These are phyloP conservation scores for Alternaria sp. DNA, from an alignment of 2,329 filamentous ascomycete species.

Conservation along the genomic window DNA sequence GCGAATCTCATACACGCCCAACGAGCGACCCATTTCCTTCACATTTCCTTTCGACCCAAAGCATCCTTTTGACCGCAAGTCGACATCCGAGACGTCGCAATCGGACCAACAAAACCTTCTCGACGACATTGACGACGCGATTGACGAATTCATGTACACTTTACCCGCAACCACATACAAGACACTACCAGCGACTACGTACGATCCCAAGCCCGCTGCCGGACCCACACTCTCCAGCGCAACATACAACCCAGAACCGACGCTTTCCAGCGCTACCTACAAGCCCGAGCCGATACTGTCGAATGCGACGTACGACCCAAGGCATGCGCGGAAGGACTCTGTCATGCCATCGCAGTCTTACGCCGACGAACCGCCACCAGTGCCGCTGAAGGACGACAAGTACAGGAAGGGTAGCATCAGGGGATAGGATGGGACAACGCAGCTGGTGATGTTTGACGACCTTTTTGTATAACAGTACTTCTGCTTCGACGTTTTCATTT, in stretches of 20 bases:
- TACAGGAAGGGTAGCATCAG: conserved; percentile 10
- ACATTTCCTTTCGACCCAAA: conserved; percentile 20
- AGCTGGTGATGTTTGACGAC: background rate
- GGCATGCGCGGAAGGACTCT: conserved; percentile 30
- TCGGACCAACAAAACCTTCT: conserved; percentile 22
- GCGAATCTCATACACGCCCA: conserved; percentile 15
- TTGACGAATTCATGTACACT: conserved; percentile 32
- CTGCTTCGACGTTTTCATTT: background rate
- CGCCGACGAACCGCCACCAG: conserved; percentile 7
- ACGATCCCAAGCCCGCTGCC: conserved; percentile 1
- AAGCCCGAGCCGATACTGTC: conserved; percentile 2
- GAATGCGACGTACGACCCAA: conserved; percentile 12
- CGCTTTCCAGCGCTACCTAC: conserved; percentile 19
- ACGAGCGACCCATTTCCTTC: conserved; percentile 24
- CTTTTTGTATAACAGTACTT: background rate
- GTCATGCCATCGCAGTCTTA: conserved; percentile 18
- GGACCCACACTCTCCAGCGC: conserved; percentile 8
- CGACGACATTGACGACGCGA: conserved; percentile 33
- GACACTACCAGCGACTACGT: conserved; percentile 21
- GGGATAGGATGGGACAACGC: background rate
- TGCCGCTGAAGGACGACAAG: conserved; percentile 13
- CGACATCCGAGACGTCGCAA: conserved; percentile 10
- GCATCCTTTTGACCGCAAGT: conserved; percentile 21
- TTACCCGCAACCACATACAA: conserved; percentile 20
- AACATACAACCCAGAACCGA: conserved; percentile 10